Conservation (phyloP, 1,139 yeast species). For the Kurtzmaniella quercitrusa region DNA sequence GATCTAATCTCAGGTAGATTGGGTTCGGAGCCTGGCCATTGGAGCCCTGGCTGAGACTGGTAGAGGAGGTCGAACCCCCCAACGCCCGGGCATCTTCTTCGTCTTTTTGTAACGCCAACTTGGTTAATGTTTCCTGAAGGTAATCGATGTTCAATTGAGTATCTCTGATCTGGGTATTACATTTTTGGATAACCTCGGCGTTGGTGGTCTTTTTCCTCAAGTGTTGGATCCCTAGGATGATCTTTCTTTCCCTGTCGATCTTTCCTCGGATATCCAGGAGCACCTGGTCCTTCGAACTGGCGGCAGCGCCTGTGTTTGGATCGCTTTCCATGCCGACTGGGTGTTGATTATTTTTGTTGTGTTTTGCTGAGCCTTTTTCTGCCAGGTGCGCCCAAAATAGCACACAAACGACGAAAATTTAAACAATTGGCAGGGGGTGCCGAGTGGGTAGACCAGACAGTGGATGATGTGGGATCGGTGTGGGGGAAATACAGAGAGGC, state of each 20-base stretch:
- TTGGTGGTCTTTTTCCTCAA: conserved; percentile 76
- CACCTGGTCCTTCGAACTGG: conserved; percentile 23
- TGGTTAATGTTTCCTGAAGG: conserved; percentile 70
- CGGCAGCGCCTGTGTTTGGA: conserved; percentile 5
- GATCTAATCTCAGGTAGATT: conserved; percentile 64
- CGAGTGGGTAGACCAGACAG: neutral
- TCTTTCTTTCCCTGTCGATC: conserved; percentile 82
- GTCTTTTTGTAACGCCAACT: conserved; percentile 42
- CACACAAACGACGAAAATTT: neutral
- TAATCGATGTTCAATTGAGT: conserved; percentile 90
- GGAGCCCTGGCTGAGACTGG: conserved; percentile 4
- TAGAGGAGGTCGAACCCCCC: conserved; percentile 5
- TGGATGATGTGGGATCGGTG: neutral
- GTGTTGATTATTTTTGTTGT: neutral
- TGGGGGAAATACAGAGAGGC: no score
- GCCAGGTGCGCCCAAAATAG: neutral
- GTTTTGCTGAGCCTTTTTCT: neutral
- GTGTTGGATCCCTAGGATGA: conserved; percentile 82
- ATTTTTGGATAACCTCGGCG: conserved; percentile 79
- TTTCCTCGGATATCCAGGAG: conserved; percentile 68
- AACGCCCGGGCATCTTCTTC: neutral
- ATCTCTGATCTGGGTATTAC: conserved; percentile 87
- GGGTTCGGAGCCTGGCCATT: conserved; percentile 26
- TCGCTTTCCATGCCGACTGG: neutral
- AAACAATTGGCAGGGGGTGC: no score